Evolutionary conservation across 1,284 basidiomycete genomes (phyloP).

Genomic region (Sanguinoderma infundibulare): DNA sequence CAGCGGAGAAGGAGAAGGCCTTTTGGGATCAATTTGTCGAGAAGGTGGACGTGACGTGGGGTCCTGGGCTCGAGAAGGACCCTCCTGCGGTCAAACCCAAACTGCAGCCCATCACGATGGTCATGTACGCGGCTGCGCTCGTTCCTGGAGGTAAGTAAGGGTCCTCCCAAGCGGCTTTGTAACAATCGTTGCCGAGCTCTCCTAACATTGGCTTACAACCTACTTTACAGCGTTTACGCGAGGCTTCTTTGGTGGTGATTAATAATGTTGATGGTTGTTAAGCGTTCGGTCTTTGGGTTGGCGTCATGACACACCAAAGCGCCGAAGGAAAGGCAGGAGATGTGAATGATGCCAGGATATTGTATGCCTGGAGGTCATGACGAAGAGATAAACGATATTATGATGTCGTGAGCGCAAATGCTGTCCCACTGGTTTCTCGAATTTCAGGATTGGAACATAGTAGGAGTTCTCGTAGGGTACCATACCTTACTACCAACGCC

Average conservation of each 20-base stretch:
- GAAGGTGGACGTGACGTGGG: conserved; percentile 13
- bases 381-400: no score
- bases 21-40: conserved; percentile 24
- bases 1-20: conserved; percentile 14
- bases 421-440: background rate
- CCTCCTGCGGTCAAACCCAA: conserved; percentile 12
- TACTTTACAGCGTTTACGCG: conserved; percentile 5
- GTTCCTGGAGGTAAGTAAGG: conserved; percentile 32
- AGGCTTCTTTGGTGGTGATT: conserved; percentile 7
- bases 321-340: background rate
- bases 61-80: conserved; percentile 8
- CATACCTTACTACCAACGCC: background rate
- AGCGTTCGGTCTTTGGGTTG: background rate
- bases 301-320: background rate
- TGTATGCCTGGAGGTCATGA: no score
- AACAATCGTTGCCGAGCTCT: background rate
- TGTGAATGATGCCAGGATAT: background rate
- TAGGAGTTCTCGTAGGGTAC: background rate
- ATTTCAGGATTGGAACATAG: background rate
- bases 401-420: background rate
- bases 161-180: background rate
- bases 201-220: background rate
- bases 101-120: conserved; percentile 27
- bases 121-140: conserved; percentile 29
- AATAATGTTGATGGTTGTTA: background rate